Evolutionary conservation across 192 early-diverging fungal genomes (phyloP).

Genomic region (Kickxella alabastrina): DNA sequence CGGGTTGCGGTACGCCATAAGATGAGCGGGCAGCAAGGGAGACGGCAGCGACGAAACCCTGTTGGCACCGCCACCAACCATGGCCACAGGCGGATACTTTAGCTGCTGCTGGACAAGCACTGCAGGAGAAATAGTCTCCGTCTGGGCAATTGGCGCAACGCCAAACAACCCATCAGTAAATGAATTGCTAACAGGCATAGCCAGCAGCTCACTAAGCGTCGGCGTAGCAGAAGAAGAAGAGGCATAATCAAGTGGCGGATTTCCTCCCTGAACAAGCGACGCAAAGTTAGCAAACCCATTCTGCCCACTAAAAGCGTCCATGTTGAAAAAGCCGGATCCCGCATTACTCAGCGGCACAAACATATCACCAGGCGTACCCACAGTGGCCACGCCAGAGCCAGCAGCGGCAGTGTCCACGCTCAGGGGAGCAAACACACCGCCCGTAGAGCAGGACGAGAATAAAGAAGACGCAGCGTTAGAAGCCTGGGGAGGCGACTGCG

Average conservation of each 20-base stretch:
- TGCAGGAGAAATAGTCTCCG: constrained; percentile 2
- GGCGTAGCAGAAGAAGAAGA: too few relatives aligned
- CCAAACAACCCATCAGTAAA: too few relatives aligned
- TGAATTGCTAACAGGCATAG: constrained; percentile 7
- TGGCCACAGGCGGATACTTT: not conserved
- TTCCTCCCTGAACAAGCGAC: constrained; percentile 22
- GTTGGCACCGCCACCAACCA: not conserved
- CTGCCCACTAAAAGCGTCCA: constrained; percentile 32
- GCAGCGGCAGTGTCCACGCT: too few relatives aligned
- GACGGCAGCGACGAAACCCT: not conserved
- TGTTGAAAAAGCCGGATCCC: constrained; percentile 10
- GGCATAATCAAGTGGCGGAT: too few relatives aligned
- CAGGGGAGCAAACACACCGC: constrained; percentile 6
- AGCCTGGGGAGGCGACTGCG: constrained; percentile 11
- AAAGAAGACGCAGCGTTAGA: constrained; percentile 12
- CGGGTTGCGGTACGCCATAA: constrained; percentile 52
- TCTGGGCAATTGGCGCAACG: too few relatives aligned
- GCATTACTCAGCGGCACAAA: constrained; percentile 31
- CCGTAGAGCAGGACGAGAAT: constrained; percentile 23
- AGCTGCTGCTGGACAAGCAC: not conserved
- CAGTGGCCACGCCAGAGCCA: not conserved
- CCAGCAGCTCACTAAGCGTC: constrained; percentile 36
- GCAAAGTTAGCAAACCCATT: constrained; percentile 23
- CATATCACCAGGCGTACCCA: constrained; percentile 35
- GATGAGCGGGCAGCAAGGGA: constrained; percentile 19